phyloP scores from a whole-genome alignment of 1,284 basidiomycete genomes.

The Agaricales sp. region DNA sequence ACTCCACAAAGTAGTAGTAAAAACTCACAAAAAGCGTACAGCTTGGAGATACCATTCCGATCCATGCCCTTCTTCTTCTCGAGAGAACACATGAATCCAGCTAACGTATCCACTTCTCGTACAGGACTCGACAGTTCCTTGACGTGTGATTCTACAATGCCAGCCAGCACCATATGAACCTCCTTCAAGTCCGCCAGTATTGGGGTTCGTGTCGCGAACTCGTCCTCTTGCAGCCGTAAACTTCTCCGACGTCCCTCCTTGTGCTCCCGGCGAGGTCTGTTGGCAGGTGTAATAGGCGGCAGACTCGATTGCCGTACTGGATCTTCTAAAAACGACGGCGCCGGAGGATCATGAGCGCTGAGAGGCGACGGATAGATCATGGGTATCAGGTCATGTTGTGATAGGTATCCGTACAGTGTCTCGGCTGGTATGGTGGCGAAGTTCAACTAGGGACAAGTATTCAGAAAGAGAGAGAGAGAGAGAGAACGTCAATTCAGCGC shows the following conservation, averaged over 20 bases:
- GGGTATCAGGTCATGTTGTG: conserved; percentile 60
- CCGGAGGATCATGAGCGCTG: conserved; percentile 51
- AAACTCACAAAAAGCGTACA: not conserved
- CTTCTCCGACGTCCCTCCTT: conserved; percentile 52
- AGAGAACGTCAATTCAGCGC: not conserved
- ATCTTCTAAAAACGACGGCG: conserved; percentile 47
- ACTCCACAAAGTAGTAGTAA: not conserved
- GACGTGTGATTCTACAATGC: conserved; percentile 62
- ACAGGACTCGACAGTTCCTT: conserved; percentile 39
- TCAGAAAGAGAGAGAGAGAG: too few relatives aligned
- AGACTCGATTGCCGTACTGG: conserved; percentile 29
- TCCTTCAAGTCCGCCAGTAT: conserved; percentile 60
- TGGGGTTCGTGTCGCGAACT: conserved; percentile 39
- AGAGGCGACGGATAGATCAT: conserved; percentile 59
- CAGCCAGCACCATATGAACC: conserved; percentile 51
- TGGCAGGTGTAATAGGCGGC: conserved; percentile 41
- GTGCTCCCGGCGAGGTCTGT: conserved; percentile 55
- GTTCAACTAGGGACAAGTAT: conserved; percentile 43
- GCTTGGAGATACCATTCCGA: not conserved
- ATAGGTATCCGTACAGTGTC: conserved; percentile 58
- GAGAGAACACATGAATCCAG: conserved; percentile 65
- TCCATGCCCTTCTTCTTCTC: conserved; percentile 26
- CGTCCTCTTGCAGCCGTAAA: conserved; percentile 59
- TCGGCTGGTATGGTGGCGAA: conserved; percentile 52
- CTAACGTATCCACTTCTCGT: conserved; percentile 69